Evolutionary conservation across 2,329 filamentous ascomycete species (phyloP), one percentile per base, ranked within the genome.

Genomic region (Ophiostoma ips): DNA sequence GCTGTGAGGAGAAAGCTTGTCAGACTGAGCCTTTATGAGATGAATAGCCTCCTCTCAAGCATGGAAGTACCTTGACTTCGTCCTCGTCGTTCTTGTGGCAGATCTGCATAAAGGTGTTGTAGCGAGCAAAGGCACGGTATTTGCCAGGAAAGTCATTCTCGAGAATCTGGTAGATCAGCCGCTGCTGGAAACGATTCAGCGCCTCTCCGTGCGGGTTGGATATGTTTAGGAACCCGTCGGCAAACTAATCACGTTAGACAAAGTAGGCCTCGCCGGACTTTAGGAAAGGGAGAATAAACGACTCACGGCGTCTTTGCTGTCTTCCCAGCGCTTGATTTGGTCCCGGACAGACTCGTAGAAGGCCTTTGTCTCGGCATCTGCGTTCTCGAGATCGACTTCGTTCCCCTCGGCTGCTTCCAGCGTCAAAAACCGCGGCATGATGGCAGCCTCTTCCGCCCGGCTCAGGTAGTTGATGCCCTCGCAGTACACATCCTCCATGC

Each of bases 391-490:
- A 15, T 56, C 49, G 30, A 51, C 34, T 5, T 13, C 10, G 0
- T 50, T 33, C 1, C 48, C 24, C 8, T 8, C 12, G 9, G 24
- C 35, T n/a, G 9, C 1, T 16, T 49, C 37, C 34, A 21, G 33
- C 9, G 38, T 11, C 13, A 54, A 8, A 11, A 58, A 51, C 7
- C 43, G n/a, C 1, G 33, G 19, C 4, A 2, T 6, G 28, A 50
- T 16, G 10, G 59, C 49, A 0, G 35, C 7, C 28, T 58, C 51
- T 43, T 62, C 60, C 4, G 53, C 46, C 3, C 51, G 52, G 33
- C 59, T 64, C 3, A 68, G 57, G 36, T 66, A 68, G 3, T 55
- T 53, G 0, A 65, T 56, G 0, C 66, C 64, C 13, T 52, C 45
- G 1, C 55, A 44, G 18, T 64, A 55, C 1, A 59, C 52, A 6